A percentile compares a stretch with the other conserved stretches of the same genome.
phyloP scores from a whole-genome alignment of 2,329 filamentous ascomycete genomes.

The Cladosporium velox region DNA sequence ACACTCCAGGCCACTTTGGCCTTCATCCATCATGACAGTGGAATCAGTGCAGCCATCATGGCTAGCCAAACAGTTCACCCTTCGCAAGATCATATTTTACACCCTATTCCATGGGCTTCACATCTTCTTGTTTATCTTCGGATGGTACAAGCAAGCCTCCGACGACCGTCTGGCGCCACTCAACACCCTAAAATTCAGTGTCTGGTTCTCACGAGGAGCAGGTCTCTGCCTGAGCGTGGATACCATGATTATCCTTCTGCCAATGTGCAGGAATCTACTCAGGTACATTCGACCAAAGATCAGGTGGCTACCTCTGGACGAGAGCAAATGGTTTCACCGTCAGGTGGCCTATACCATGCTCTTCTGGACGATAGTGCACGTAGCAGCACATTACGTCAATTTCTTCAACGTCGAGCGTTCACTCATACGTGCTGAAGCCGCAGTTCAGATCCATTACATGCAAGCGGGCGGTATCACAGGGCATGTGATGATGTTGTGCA shows the following conservation, averaged over 20 bases:
- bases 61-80: constrained; percentile 38
- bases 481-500: constrained; percentile 97
- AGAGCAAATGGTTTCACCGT: constrained; percentile 94
- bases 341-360: constrained; percentile 90
- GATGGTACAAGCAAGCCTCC: constrained; percentile 63
- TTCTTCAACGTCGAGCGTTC: constrained; percentile 93
- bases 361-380: constrained; percentile 78
- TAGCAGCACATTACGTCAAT: constrained; percentile 87
- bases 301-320: constrained; percentile 87
- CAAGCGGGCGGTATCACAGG: constrained; percentile 90
- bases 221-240: constrained; percentile 84
- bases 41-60: constrained; percentile 29
- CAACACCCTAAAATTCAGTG: constrained; percentile 81
- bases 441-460: constrained; percentile 87
- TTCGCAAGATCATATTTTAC: constrained; percentile 41
- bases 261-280: constrained; percentile 91
- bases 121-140: constrained; percentile 40
- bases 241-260: constrained; percentile 82
- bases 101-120: constrained; percentile 41
- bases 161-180: constrained; percentile 72
- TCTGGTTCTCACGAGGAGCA: constrained; percentile 94
- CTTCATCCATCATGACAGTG: constrained; percentile 1
- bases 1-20: neutral
- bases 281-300: constrained; percentile 83
- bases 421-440: constrained; percentile 77